A percentile compares a stretch with the other conserved stretches of the same genome.
Evolutionary conservation across 805 yeast species (phyloP).

Genomic region (Tetrapisispora phaffii): DNA sequence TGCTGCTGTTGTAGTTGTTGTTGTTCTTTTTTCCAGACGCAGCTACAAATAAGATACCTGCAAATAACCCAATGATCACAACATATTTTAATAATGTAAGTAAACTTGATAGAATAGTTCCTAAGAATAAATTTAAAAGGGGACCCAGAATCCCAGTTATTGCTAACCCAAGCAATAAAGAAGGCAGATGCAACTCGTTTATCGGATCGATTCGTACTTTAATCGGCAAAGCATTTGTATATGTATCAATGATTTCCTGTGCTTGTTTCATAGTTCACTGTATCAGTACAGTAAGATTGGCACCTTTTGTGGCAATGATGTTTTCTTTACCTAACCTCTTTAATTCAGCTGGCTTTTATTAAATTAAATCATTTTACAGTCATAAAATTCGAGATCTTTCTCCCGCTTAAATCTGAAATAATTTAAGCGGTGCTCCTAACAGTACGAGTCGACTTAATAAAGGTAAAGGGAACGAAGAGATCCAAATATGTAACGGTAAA

Average conservation of each 20-base stretch:
- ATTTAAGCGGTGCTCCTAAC: no score
- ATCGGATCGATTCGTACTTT: slow-evolving; percentile 4
- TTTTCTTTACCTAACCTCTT: no score
- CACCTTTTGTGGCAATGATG: background rate
- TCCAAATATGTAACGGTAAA: no score
- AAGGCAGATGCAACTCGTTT: slow-evolving; percentile 17
- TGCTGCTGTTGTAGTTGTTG: background rate
- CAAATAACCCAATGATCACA: slow-evolving; percentile 15
- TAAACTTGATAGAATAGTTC: slow-evolving; percentile 20
- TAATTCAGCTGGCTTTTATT: no score
- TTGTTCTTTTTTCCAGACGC: background rate
- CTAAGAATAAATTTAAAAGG: slow-evolving; percentile 14
- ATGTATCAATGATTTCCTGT: slow-evolving; percentile 4
- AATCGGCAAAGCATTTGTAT: background rate
- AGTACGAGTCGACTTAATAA: no score
- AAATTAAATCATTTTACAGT: no score
- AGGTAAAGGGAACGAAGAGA: no score
- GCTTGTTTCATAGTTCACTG: slow-evolving; percentile 21
- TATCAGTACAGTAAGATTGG: background rate
- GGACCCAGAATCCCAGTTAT: slow-evolving; percentile 17
- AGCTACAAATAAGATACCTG: background rate
- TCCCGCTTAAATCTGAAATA: background rate
- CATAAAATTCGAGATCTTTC: no score
- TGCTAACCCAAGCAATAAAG: slow-evolving; percentile 16
- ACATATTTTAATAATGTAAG: slow-evolving; percentile 13